Evolutionary conservation across 2,329 filamentous ascomycete genomes (phyloP).

Genomic region (Neofusicoccum sp.): DNA sequence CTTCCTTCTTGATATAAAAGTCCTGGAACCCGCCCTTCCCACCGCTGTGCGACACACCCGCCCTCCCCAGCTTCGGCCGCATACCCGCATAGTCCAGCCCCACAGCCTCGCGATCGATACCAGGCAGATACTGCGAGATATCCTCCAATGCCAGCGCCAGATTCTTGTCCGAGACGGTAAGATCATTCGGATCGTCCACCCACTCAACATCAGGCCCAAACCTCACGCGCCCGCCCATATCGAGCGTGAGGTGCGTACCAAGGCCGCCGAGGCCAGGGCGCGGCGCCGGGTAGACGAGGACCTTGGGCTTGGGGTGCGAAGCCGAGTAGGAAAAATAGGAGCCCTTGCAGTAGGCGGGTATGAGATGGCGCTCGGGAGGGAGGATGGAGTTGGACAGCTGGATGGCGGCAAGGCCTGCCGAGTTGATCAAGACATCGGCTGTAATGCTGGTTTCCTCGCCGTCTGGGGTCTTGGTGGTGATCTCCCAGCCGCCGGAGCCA

Average conservation of each 20-base stretch:
- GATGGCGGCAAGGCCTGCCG: slow-evolving; percentile 79
- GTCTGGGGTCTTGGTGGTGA: slow-evolving; percentile 56
- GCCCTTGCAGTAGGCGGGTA: slow-evolving; percentile 85
- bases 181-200: slow-evolving; percentile 71
- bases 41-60: slow-evolving; percentile 62
- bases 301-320: slow-evolving; percentile 65
- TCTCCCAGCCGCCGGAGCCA: slow-evolving; percentile 68
- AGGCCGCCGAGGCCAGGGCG: slow-evolving; percentile 80
- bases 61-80: slow-evolving; percentile 74
- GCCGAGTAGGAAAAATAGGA: slow-evolving; percentile 87
- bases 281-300: slow-evolving; percentile 86
- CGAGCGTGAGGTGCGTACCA: slow-evolving; percentile 91
- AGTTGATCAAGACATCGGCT: slow-evolving; percentile 78
- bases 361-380: slow-evolving; percentile 56
- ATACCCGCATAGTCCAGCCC: slow-evolving; percentile 88
- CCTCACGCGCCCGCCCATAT: slow-evolving; percentile 78
- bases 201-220: slow-evolving; percentile 97
- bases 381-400: slow-evolving; percentile 81
- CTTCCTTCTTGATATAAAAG: slow-evolving; percentile 77
- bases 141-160: slow-evolving; percentile 70
- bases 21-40: slow-evolving; percentile 70
- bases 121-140: slow-evolving; percentile 79
- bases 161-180: slow-evolving; percentile 67
- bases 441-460: slow-evolving; percentile 64
- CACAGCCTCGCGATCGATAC: slow-evolving; percentile 67